Evolutionary conservation across 2,329 filamentous ascomycete species (phyloP).

Genomic region (Fusarium redolens): DNA sequence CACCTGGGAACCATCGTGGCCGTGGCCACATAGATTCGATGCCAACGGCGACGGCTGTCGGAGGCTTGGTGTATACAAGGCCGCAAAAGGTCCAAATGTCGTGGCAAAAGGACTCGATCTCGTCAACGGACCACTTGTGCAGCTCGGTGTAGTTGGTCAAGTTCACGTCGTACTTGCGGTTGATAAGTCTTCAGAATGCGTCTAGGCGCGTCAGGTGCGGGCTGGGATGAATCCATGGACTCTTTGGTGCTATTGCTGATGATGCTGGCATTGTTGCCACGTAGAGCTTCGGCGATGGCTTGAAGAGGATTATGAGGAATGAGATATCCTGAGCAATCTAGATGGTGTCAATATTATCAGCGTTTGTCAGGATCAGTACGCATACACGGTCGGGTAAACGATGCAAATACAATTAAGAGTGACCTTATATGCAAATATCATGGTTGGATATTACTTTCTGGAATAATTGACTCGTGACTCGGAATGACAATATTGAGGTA

Average conservation of each 20-base stretch:
- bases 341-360: too few species aligned
- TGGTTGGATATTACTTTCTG: too few species aligned
- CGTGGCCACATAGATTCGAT: not conserved
- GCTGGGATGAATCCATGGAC: not conserved
- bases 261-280: too few species aligned
- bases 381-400: too few species aligned
- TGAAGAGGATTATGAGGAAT: too few species aligned
- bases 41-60: not conserved
- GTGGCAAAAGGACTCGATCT: not conserved
- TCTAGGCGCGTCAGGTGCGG: not conserved
- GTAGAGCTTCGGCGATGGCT: too few species aligned
- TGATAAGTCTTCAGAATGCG: not conserved
- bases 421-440: too few species aligned
- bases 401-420: too few species aligned
- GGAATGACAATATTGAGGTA: too few species aligned
- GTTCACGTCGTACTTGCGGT: not conserved
- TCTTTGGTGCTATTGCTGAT: not conserved
- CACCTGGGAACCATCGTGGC: not conserved
- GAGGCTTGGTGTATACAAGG: not conserved
- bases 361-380: too few species aligned
- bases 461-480: too few species aligned
- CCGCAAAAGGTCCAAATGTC: not conserved
- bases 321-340: too few species aligned
- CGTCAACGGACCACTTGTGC: not conserved
- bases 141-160: not conserved